Conservation (phyloP, 208 protist species). For the Leishmania tarentolae region DNA sequence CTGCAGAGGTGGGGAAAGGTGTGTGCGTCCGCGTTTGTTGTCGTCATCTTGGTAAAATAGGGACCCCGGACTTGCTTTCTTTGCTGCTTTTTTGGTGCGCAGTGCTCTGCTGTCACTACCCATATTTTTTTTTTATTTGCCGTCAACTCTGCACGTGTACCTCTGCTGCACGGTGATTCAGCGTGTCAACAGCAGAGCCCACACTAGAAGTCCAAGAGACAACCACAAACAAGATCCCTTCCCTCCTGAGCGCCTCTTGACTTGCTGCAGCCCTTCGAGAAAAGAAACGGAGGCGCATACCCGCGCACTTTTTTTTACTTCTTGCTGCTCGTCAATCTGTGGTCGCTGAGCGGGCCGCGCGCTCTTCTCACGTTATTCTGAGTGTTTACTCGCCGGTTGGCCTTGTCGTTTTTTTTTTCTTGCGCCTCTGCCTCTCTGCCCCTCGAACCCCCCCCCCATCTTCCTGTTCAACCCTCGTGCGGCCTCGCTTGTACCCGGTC, state of each 20-base stretch:
- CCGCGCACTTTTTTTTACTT: not conserved
- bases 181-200: not conserved
- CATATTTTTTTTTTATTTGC: not conserved
- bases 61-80: not conserved
- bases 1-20: not conserved
- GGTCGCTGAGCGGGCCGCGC: too few relatives aligned
- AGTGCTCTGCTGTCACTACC: not conserved
- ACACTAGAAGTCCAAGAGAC: not conserved
- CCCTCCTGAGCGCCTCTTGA: not conserved
- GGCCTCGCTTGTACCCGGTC: not conserved
- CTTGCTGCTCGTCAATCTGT: not conserved
- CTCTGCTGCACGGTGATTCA: not conserved
- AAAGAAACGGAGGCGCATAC: not conserved
- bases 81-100: not conserved
- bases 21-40: not conserved
- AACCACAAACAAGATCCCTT: not conserved
- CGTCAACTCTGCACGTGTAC: not conserved
- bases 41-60: not conserved
- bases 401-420: not conserved
- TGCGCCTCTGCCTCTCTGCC: not conserved
- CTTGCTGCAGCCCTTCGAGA: not conserved
- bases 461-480: not conserved
- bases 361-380: not conserved
- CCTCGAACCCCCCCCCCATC: not conserved
- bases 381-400: too few relatives aligned